Conservation (phyloP, 192 early-diverging fungal genomes). For the Coemansia sp. region DNA sequence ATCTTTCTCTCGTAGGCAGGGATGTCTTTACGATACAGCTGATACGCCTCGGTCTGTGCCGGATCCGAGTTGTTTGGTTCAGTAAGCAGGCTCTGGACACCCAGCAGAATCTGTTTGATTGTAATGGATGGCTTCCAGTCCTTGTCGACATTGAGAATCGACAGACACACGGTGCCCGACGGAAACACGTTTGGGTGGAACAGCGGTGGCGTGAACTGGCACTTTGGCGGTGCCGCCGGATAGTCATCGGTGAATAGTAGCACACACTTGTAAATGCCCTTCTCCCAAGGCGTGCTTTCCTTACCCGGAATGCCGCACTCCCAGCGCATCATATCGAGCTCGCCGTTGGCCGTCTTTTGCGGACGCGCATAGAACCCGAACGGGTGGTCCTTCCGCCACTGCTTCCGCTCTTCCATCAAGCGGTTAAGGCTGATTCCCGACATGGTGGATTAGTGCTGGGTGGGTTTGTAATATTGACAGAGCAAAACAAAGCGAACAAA, state of each 20-base stretch:
- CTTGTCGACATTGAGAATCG: conserved; percentile 93
- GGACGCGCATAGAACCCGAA: conserved; percentile 89
- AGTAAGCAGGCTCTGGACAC: conserved; percentile 85
- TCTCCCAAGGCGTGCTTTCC: conserved; percentile 75
- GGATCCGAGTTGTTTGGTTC: conserved; percentile 90
- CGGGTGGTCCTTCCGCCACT: conserved; percentile 96
- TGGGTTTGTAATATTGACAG: no score
- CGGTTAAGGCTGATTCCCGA: conserved; percentile 73
- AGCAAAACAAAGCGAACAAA: no score
- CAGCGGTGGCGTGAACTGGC: conserved; percentile 73
- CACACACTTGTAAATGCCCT: conserved; percentile 78
- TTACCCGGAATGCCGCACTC: conserved; percentile 71
- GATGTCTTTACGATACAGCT: conserved; percentile 50
- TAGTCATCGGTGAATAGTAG: conserved; percentile 87
- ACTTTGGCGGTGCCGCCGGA: conserved; percentile 83
- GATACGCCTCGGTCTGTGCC: conserved; percentile 55
- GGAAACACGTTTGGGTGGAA: conserved; percentile 97
- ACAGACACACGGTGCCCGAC: conserved; percentile 94
- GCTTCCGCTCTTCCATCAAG: conserved; percentile 91
- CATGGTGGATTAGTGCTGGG: conserved; percentile 15
- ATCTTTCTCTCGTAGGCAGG: conserved; percentile 56
- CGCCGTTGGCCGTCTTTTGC: conserved; percentile 73
- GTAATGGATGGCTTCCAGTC: conserved; percentile 95
- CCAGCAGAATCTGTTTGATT: conserved; percentile 92
- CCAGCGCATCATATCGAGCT: conserved; percentile 85